Percentiles rank a stretch among this genome's conserved stretches.
Evolutionary conservation across 2,329 filamentous ascomycete genomes (phyloP).

Genomic region (Fusarium palustre): DNA sequence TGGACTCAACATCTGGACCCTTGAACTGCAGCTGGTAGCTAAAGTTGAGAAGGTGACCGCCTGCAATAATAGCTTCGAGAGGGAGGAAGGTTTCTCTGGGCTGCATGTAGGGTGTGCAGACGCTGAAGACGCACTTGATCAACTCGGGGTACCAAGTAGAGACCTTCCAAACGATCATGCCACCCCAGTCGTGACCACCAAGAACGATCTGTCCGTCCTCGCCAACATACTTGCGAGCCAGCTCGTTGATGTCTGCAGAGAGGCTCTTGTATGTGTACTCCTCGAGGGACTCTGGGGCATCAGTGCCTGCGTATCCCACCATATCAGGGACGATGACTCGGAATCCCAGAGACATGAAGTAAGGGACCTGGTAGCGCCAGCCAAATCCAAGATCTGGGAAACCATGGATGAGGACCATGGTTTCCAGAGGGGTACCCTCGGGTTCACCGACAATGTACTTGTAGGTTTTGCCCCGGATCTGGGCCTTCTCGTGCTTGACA

Average conservation of each 20-base stretch:
- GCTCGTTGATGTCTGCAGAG: constrained; percentile 78
- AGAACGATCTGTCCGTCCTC: constrained; percentile 72
- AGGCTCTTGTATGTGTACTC: constrained; percentile 79
- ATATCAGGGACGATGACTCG: constrained; percentile 87
- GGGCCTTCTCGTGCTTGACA: constrained; percentile 71
- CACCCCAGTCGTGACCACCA: constrained; percentile 95
- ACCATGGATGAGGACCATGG: constrained; percentile 74
- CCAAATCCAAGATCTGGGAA: constrained; percentile 86
- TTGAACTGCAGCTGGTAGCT: constrained; percentile 86
- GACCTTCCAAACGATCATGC: constrained; percentile 78
- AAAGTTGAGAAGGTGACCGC: constrained; percentile 72
- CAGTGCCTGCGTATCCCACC: constrained; percentile 86
- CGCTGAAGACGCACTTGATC: constrained; percentile 78
- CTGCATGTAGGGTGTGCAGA: constrained; percentile 80
- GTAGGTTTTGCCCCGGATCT: constrained; percentile 77
- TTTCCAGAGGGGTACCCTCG: constrained; percentile 57
- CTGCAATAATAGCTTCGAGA: constrained; percentile 69
- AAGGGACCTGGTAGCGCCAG: constrained; percentile 91
- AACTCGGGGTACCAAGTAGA: constrained; percentile 79
- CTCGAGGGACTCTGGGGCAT: constrained; percentile 69
- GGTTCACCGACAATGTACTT: constrained; percentile 70
- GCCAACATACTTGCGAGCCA: constrained; percentile 69
- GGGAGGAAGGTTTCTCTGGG: constrained; percentile 66
- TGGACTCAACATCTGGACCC: constrained; percentile 72
- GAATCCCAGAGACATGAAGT: constrained; percentile 76